Conservation (phyloP, 176 grass and related monocot species). For the Oryza meridionalis region DNA sequence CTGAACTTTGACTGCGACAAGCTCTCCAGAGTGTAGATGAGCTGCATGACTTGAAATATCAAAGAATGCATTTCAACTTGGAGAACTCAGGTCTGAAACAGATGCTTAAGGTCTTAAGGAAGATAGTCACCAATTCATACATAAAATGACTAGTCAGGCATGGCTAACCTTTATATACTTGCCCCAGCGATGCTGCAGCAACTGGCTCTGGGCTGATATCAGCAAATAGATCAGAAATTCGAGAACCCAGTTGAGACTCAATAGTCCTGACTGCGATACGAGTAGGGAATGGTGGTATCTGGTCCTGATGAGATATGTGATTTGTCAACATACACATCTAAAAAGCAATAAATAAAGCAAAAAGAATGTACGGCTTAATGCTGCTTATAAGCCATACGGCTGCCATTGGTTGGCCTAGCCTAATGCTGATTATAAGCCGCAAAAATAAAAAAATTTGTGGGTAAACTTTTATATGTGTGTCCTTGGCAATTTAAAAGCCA, state of each 20-base stretch:
- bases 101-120: conserved; percentile 43
- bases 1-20: conserved; percentile 95
- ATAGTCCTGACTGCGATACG: conserved; percentile 75
- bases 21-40: conserved; percentile 95
- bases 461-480: no score
- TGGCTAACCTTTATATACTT: conserved; percentile 95
- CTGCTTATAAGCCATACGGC: no score
- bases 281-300: conserved; percentile 98
- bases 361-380: background rate
- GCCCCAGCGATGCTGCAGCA: conserved; percentile 93
- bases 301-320: conserved; percentile 65
- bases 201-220: conserved; percentile 84
- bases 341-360: conserved; percentile 16
- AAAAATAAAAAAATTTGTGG: no score
- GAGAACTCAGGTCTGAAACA: conserved; percentile 47
- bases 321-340: conserved; percentile 21
- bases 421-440: no score
- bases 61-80: conserved; percentile 87
- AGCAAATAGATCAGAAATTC: conserved; percentile 77
- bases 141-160: conserved; percentile 29
- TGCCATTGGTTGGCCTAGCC: no score
- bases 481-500: no score
- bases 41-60: conserved; percentile 99
- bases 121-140: background rate
- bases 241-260: conserved; percentile 78